Percentiles rank a stretch among this genome's conserved stretches.
phyloP scores from a whole-genome alignment of 2,329 filamentous ascomycete genomes.

The Thielaviopsis populi region DNA sequence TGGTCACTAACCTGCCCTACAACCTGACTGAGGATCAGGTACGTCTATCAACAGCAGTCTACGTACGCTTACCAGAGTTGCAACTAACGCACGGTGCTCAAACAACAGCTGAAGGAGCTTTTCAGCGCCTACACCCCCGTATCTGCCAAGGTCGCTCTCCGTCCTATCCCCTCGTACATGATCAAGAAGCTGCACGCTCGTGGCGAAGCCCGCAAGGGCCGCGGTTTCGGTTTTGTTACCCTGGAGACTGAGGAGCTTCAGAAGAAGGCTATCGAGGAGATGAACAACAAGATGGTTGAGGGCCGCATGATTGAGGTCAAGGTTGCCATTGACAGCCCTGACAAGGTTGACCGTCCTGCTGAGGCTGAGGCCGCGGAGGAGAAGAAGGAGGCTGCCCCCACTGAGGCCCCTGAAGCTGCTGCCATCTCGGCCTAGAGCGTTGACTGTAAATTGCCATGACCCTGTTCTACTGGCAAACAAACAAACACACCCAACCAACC shows the following conservation, averaged over 20 bases:
- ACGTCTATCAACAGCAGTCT: slow-evolving; percentile 21
- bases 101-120: slow-evolving; percentile 76
- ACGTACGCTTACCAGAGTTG: neutral
- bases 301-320: slow-evolving; percentile 99
- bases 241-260: slow-evolving; percentile 89
- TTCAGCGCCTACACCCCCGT: slow-evolving; percentile 84
- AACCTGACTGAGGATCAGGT: slow-evolving; percentile 97
- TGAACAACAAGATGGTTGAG: slow-evolving; percentile 99
- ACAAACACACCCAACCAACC: neutral
- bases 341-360: slow-evolving; percentile 84
- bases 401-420: neutral
- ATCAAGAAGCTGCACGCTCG: slow-evolving; percentile 99
- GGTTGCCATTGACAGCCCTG: slow-evolving; percentile 98
- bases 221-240: slow-evolving; percentile 96
- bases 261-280: slow-evolving; percentile 91
- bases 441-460: slow-evolving; percentile 1
- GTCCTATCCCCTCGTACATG: slow-evolving; percentile 98
- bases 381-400: neutral
- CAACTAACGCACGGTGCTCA: slow-evolving; percentile 16
- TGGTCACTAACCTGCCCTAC: slow-evolving; percentile 98
- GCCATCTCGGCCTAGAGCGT: slow-evolving; percentile 8
- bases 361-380: slow-evolving; percentile 29
- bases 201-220: slow-evolving; percentile 95
- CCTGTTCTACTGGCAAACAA: slow-evolving; percentile 6
- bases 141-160: slow-evolving; percentile 95